Conservation (phyloP, 495 filamentous ascomycete species). For the Talaromyces ruber region DNA sequence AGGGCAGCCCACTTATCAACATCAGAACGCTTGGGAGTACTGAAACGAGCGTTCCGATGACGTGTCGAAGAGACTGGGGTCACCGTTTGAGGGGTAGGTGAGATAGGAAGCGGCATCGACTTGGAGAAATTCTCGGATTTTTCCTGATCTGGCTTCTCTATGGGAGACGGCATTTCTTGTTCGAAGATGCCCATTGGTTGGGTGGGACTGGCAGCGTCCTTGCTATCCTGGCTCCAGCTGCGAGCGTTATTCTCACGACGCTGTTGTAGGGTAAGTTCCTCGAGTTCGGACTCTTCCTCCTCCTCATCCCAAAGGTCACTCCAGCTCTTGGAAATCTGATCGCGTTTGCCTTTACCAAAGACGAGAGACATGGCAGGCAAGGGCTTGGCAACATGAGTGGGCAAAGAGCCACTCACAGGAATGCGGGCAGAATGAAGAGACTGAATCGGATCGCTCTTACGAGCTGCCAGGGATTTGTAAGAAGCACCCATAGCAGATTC, state of each 20-base stretch:
- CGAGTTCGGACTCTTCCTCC: slow-evolving; percentile 56
- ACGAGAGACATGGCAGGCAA: slow-evolving; percentile 63
- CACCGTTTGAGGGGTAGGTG: background rate
- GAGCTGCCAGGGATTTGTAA: slow-evolving; percentile 52
- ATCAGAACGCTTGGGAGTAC: slow-evolving; percentile 39
- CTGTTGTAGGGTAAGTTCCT: slow-evolving; percentile 44
- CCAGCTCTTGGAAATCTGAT: slow-evolving; percentile 87
- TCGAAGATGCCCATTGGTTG: slow-evolving; percentile 24
- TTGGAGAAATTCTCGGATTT: background rate
- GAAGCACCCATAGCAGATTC: slow-evolving; percentile 66
- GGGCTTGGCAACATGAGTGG: slow-evolving; percentile 56
- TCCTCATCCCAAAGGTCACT: slow-evolving; percentile 87
- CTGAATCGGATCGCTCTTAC: slow-evolving; percentile 27
- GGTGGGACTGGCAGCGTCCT: slow-evolving; percentile 23
- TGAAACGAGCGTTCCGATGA: slow-evolving; percentile 30
- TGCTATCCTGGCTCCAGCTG: slow-evolving; percentile 75
- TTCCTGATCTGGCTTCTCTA: background rate
- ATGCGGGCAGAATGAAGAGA: slow-evolving; percentile 37
- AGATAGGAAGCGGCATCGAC: background rate
- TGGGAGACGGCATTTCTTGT: slow-evolving; percentile 36
- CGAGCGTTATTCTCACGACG: slow-evolving; percentile 69
- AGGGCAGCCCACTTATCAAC: slow-evolving; percentile 84
- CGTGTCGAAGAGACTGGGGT: background rate
- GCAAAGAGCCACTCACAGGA: slow-evolving; percentile 68
- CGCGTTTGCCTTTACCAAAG: slow-evolving; percentile 64